phyloP scores from a whole-genome alignment of 768 basidiomycete genomes.

The Hygrocybe coccinea region DNA sequence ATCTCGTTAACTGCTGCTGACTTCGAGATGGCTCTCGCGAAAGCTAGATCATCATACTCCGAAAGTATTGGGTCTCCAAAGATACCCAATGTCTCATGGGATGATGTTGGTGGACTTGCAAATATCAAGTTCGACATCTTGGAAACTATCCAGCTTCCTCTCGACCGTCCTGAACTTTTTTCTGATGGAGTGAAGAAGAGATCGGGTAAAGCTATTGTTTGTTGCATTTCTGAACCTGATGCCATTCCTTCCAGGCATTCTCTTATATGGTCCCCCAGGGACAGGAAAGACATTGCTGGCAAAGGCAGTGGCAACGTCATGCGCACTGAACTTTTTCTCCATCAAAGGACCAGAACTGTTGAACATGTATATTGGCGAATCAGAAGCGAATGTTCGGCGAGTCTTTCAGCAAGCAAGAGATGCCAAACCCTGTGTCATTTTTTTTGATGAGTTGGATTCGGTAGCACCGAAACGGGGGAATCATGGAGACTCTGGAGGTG shows the following conservation, averaged over 20 bases:
- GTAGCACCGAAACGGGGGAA: constrained; percentile 93
- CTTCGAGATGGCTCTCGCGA: constrained; percentile 65
- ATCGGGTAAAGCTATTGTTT: constrained; percentile 55
- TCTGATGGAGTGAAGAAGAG: constrained; percentile 89
- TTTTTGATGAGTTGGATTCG: constrained; percentile 94
- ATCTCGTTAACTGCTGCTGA: constrained; percentile 53
- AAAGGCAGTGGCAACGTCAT: constrained; percentile 94
- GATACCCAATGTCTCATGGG: constrained; percentile 94
- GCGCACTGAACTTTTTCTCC: constrained; percentile 94
- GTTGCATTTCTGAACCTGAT: background rate
- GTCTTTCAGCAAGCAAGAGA: constrained; percentile 89
- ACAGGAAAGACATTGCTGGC: constrained; percentile 94
- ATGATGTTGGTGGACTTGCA: constrained; percentile 91
- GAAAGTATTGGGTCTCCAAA: constrained; percentile 96
- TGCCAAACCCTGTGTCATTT: constrained; percentile 91
- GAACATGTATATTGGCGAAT: constrained; percentile 99
- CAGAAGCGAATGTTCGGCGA: constrained; percentile 92
- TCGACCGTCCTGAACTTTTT: constrained; percentile 88
- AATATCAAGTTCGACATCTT: constrained; percentile 87
- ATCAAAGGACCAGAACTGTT: constrained; percentile 93
- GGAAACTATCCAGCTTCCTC: constrained; percentile 90
- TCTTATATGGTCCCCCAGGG: constrained; percentile 92
- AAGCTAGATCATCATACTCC: constrained; percentile 73
- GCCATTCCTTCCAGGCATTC: constrained; percentile 53
- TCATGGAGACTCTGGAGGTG: constrained; percentile 93